Base-by-base conservation (phyloP, 805 yeast genomes). In the Starmerella gropengiesseri region DNA sequence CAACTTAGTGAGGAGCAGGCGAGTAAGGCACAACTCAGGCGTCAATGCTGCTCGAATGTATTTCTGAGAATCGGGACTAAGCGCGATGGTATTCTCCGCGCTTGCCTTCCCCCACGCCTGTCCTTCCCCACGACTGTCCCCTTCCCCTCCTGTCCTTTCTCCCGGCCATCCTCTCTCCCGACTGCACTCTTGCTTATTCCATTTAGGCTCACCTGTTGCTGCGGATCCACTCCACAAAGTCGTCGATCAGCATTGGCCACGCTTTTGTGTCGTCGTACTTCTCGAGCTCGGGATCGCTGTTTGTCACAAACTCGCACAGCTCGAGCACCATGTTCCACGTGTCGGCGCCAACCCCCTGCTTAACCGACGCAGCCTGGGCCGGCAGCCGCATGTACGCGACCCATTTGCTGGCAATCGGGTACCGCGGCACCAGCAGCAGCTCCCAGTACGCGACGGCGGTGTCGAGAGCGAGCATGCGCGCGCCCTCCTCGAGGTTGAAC, bases 231-330 rank as follows among this genome's bases (percentile, higher is more conserved):
- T 45, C 48, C 5, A 84, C 81, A 56, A 74, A 89, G 45, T 77
- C 84, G 59, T 89, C 98, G 50, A 89, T 75, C 14, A 84, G 65
- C 41, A 82, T 74, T 5, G 97, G 98, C 97, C 97, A 89, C 1
- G 95, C 82, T 19, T 81, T 86, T 52, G 73, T 71, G 50, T 80
- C 91, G 53, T 81, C 87, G 60, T 86, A 87, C 2, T 60, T 62
- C 13, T 62, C 61, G 5, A 89, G 64, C 1, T 55, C 48, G 0
- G 81, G 74, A 46, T 83, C 81, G 14, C 44, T 25, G 3, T 58
- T 48, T 68, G 46, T 73, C 11, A 25, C 32, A 72, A 41, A 64
- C 60, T 52, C 54, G 43, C 79, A 60, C 54, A 86, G 84, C 43
- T 77, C 75, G 42, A 70, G 70, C 43, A 81, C 64, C 96, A 87